phyloP scores from a whole-genome alignment of 2,329 filamentous ascomycete genomes.

The Cadophora gregata region DNA sequence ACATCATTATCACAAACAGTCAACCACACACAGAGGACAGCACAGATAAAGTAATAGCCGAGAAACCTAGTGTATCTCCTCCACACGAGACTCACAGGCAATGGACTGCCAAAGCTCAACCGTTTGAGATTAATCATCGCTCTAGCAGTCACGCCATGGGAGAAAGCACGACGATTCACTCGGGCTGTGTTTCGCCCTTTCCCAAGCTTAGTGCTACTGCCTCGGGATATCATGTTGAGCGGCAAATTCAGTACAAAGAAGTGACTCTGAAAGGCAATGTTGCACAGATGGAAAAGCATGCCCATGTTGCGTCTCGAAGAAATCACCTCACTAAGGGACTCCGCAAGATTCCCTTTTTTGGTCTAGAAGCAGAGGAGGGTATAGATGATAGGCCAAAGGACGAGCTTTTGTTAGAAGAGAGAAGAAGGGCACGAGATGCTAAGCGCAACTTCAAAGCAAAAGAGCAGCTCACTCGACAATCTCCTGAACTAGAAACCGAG shows the following conservation, averaged over 20 bases:
- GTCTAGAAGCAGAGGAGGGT: neutral
- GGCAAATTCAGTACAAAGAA: neutral
- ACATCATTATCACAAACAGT: neutral
- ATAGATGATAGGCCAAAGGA: neutral
- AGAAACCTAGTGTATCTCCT: neutral
- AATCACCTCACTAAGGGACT: neutral
- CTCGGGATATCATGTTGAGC: neutral
- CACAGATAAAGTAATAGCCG: neutral
- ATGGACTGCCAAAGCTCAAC: neutral
- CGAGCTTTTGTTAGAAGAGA: neutral
- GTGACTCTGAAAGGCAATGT: neutral
- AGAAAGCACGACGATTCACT: no score
- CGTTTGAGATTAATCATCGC: no score
- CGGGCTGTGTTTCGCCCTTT: neutral
- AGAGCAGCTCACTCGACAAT: neutral
- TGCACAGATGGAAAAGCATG: neutral
- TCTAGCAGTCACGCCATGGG: neutral
- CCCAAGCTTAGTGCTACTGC: neutral
- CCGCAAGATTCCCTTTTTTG: neutral
- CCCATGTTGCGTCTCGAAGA: neutral
- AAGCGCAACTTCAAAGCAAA: slow-evolving; percentile 12
- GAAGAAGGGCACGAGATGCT: neutral
- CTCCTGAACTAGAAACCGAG: neutral
- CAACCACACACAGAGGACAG: neutral
- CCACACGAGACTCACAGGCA: neutral